Percentiles rank a stretch among this genome's conserved stretches.
These are phyloP conservation scores for Sclerotinia nivalis DNA, from an alignment of 2,329 filamentous ascomycete species.

Conservation along the genomic window DNA sequence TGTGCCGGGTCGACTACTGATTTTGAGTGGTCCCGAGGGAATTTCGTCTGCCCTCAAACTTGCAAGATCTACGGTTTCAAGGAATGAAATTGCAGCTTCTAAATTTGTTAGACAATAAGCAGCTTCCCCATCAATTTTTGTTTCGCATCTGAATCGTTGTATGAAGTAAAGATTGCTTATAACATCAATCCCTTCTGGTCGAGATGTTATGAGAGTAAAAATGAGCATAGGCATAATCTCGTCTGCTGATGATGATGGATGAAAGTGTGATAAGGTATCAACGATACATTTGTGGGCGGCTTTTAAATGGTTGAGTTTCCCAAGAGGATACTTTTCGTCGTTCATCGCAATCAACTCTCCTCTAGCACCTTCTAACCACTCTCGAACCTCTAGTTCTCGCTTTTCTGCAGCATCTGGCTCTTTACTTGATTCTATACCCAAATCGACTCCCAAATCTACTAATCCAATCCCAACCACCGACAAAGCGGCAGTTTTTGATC, in stretches of 20 bases:
- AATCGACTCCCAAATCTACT: constrained; percentile 78
- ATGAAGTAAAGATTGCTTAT: constrained; percentile 96
- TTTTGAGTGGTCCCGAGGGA: constrained; percentile 66
- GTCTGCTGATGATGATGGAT: constrained; percentile 85
- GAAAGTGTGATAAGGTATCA: constrained; percentile 71
- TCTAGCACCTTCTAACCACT: constrained; percentile 70
- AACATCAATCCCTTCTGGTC: constrained; percentile 80
- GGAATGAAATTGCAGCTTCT: constrained; percentile 89
- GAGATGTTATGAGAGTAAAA: constrained; percentile 89
- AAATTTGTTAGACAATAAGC: constrained; percentile 96
- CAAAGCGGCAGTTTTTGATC: constrained; percentile 89
- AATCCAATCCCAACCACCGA: constrained; percentile 89
- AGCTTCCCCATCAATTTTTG: constrained; percentile 87
- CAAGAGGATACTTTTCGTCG: constrained; percentile 81
- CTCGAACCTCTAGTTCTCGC: constrained; percentile 66
- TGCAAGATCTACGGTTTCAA: constrained; percentile 92
- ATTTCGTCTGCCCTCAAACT: constrained; percentile 80
- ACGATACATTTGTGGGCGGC: constrained; percentile 92
- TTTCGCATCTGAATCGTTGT: constrained; percentile 82
- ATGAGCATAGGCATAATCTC: constrained; percentile 97
- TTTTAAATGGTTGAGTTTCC: constrained; percentile 87
- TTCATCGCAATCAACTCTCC: constrained; percentile 78
- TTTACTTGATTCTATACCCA: constrained; percentile 57
- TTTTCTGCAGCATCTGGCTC: constrained; percentile 59
- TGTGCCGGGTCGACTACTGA: constrained; percentile 50